Percentiles rank a stretch among this genome's conserved stretches.
Conservation (phyloP, 257 asterid species). For the Henckelia pumila region DNA sequence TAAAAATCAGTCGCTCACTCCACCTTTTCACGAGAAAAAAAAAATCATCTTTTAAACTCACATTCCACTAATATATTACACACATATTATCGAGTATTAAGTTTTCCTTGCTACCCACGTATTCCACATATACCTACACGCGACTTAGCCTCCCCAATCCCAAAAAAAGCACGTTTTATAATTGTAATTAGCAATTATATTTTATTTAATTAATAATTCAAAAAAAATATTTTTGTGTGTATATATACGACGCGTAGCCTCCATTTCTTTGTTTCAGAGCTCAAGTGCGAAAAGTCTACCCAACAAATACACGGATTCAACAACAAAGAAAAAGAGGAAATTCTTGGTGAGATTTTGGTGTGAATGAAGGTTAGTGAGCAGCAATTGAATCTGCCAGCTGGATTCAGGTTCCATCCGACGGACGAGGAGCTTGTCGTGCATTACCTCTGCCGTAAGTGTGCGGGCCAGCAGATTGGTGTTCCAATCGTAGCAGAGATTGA, state of each 20-base stretch:
- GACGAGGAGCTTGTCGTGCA: constrained; percentile 42
- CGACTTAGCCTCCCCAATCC: no score
- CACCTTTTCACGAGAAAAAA: no score
- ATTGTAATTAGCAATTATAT: no score
- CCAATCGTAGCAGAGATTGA: constrained; percentile 69
- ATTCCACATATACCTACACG: neutral
- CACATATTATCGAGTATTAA: no score
- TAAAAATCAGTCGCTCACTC: no score
- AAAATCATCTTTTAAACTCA: no score
- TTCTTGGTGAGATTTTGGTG: neutral
- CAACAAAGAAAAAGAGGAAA: neutral
- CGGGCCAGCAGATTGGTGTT: constrained; percentile 37
- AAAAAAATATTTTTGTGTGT: neutral
- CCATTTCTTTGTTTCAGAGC: constrained; percentile 21
- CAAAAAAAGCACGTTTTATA: neutral
- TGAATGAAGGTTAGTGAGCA: constrained; percentile 39
- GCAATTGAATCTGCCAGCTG: constrained; percentile 36
- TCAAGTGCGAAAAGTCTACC: neutral
- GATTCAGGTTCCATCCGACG: constrained; percentile 47
- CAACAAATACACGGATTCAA: neutral
- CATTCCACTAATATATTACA: no score
- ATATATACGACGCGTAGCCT: constrained; percentile 2
- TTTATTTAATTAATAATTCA: neutral
- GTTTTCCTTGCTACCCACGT: neutral
- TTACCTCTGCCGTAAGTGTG: constrained; percentile 48